These are phyloP conservation scores for Trichoderma atrobrunneum DNA, from an alignment of 2,329 filamentous ascomycete species.

Conservation along the genomic window DNA sequence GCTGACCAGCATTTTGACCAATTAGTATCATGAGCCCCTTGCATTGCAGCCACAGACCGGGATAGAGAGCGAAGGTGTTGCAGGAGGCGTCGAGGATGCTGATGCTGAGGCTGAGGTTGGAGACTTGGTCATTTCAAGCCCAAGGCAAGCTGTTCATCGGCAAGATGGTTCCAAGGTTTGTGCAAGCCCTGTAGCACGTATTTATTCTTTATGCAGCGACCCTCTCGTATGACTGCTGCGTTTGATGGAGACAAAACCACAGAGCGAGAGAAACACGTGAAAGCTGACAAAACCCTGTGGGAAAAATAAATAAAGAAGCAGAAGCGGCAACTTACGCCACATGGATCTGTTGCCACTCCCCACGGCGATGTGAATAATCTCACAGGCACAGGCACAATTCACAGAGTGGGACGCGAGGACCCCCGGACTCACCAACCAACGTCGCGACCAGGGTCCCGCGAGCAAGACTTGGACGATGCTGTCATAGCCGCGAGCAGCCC, in stretches of 20 bases:
- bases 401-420: conserved; percentile 11
- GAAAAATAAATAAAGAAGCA: neutral
- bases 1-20: conserved; percentile 5
- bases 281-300: neutral
- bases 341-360: neutral
- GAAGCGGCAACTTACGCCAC: neutral
- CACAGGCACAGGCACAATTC: neutral
- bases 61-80: neutral
- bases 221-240: neutral
- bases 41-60: conserved; percentile 4
- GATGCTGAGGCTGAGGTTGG: neutral
- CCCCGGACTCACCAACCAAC: conserved; percentile 10
- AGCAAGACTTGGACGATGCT: conserved; percentile 10
- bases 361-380: conserved; percentile 9
- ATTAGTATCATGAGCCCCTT: conserved; percentile 8
- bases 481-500: conserved; percentile 21
- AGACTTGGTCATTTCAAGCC: neutral
- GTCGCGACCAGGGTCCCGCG: neutral
- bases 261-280: neutral
- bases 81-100: neutral
- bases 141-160: neutral
- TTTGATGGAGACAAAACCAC: neutral
- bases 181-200: neutral
- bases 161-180: neutral
- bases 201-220: neutral